phyloP scores from a whole-genome alignment of 164 flowering plant genomes.

The Annona cherimola region DNA sequence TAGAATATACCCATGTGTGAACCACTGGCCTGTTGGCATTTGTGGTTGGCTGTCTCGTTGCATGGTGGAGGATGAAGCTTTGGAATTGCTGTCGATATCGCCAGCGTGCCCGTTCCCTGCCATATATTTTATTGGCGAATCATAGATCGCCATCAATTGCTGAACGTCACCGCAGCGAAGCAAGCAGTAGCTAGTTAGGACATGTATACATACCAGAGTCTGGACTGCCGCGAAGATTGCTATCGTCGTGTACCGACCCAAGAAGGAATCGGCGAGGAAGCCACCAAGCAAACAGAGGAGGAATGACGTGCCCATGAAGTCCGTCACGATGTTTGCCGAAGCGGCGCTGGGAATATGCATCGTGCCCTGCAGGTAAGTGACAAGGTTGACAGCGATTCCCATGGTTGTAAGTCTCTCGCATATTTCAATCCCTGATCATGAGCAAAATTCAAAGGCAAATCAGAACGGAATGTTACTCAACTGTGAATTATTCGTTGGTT shows the following conservation, averaged over 20 bases:
- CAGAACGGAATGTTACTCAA: too few relatives aligned
- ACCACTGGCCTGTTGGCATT: slow-evolving; percentile 50
- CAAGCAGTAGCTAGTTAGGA: too few relatives aligned
- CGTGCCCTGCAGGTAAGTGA: slow-evolving; percentile 71
- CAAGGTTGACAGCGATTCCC: slow-evolving; percentile 94
- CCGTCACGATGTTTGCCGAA: slow-evolving; percentile 80
- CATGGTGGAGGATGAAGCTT: slow-evolving; percentile 74
- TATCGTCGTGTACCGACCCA: slow-evolving; percentile 76
- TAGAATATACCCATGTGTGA: slow-evolving; percentile 73
- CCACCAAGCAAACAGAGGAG: slow-evolving; percentile 85
- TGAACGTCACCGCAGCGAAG: neutral
- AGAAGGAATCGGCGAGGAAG: slow-evolving; percentile 80
- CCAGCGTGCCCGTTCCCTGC: slow-evolving; percentile 66
- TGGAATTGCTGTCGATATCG: slow-evolving; percentile 51
- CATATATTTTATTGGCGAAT: neutral
- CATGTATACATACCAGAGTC: slow-evolving; percentile 39
- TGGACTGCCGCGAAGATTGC: slow-evolving; percentile 60
- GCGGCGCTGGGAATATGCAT: slow-evolving; percentile 81
- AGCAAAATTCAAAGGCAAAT: too few relatives aligned
- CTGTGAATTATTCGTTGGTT: too few relatives aligned
- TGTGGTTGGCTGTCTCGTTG: slow-evolving; percentile 2
- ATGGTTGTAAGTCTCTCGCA: slow-evolving; percentile 85
- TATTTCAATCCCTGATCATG: slow-evolving; percentile 70
- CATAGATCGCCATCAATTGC: neutral
- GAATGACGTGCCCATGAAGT: slow-evolving; percentile 82